Conservation (phyloP, 768 basidiomycete species). For the Pisolithus marmoratus region DNA sequence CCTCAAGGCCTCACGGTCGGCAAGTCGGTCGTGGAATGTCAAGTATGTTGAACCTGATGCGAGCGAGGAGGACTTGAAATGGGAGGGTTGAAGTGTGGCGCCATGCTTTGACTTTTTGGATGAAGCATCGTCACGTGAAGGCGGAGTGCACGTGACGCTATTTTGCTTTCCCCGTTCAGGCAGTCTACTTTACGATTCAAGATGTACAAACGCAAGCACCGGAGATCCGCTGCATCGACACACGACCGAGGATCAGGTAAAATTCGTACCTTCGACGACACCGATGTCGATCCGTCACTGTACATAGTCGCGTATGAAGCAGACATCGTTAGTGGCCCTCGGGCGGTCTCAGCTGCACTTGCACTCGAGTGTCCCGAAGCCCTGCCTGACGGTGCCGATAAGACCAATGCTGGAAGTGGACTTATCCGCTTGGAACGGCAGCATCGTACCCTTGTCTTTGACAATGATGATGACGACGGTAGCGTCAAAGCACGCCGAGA, state of each 20-base stretch:
- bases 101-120: no score
- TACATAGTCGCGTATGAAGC: slow-evolving; percentile 75
- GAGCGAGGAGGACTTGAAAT: no score
- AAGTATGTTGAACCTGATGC: no score
- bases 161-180: no score
- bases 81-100: no score
- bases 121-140: no score
- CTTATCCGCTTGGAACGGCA: slow-evolving; percentile 31
- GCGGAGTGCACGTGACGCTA: no score
- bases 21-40: no score
- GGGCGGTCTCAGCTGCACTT: slow-evolving; percentile 33
- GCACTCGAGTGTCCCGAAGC: slow-evolving; percentile 27
- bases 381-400: slow-evolving; percentile 2
- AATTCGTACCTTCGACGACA: background rate
- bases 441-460: slow-evolving; percentile 4
- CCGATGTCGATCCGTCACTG: slow-evolving; percentile 26
- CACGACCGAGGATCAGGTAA: slow-evolving; percentile 7
- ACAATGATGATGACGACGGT: background rate
- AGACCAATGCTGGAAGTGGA: slow-evolving; percentile 21
- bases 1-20: no score
- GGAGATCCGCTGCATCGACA: no score
- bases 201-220: slow-evolving; percentile 25
- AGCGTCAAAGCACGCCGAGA: background rate
- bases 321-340: slow-evolving; percentile 53
- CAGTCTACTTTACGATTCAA: no score